phyloP scores from a whole-genome alignment of 768 basidiomycete species.

The Auricularia sp. region DNA sequence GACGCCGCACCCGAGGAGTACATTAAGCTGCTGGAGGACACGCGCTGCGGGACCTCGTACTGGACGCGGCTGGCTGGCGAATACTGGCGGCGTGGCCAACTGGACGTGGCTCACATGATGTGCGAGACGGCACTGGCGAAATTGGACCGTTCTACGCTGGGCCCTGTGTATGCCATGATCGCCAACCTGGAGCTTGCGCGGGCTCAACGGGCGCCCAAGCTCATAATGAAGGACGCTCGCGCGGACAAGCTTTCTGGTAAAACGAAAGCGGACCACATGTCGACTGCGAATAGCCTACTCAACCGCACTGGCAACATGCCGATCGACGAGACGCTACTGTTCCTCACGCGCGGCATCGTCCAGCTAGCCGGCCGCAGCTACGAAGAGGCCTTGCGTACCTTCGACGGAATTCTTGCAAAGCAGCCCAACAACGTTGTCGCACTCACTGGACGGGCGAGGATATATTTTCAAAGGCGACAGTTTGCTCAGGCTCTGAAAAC shows the following conservation, averaged over 20 bases:
- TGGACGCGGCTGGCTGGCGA: slow-evolving; percentile 82
- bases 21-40: slow-evolving; percentile 59
- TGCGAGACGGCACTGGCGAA: slow-evolving; percentile 39
- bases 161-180: slow-evolving; percentile 69
- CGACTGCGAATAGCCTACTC: slow-evolving; percentile 57
- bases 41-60: slow-evolving; percentile 57
- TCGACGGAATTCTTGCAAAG: slow-evolving; percentile 65
- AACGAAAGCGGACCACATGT: slow-evolving; percentile 57
- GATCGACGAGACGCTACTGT: slow-evolving; percentile 29
- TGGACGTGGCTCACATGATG: slow-evolving; percentile 70
- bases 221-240: slow-evolving; percentile 58
- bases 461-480: slow-evolving; percentile 69
- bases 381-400: slow-evolving; percentile 72
- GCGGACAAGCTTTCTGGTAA: slow-evolving; percentile 50
- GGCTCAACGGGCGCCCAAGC: slow-evolving; percentile 76
- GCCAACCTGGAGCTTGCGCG: slow-evolving; percentile 78
- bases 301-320: slow-evolving; percentile 47
- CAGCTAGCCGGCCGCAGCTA: slow-evolving; percentile 70
- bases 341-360: slow-evolving; percentile 44
- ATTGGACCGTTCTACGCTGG: slow-evolving; percentile 29
- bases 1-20: slow-evolving; percentile 66
- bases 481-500: slow-evolving; percentile 70
- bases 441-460: slow-evolving; percentile 76
- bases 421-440: slow-evolving; percentile 85
- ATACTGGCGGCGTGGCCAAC: slow-evolving; percentile 72